phyloP scores from a whole-genome alignment of 768 basidiomycete genomes.

The Trametes punicea region DNA sequence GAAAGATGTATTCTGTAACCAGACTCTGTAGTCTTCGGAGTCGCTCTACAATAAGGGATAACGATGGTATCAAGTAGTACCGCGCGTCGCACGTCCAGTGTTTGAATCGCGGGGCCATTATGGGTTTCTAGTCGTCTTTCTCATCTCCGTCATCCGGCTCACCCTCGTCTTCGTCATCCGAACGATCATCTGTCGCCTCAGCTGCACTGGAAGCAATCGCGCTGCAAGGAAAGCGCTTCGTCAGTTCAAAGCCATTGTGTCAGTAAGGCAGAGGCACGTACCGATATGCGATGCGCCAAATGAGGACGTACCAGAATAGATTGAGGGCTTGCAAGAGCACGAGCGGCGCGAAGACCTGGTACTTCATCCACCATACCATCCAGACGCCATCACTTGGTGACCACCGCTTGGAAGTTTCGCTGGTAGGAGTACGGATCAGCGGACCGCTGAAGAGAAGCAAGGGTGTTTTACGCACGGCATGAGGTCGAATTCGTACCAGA shows the following conservation, averaged over 20 bases:
- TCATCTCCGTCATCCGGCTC: conserved; percentile 32
- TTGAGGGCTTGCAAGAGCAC: conserved; percentile 78
- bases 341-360: conserved; percentile 76
- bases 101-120: neutral
- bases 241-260: neutral
- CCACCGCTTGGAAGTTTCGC: conserved; percentile 56
- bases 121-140: conserved; percentile 31
- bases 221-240: conserved; percentile 35
- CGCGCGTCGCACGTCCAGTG: neutral
- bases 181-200: conserved; percentile 65
- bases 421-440: conserved; percentile 27
- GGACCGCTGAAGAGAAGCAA: neutral
- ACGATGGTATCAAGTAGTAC: neutral
- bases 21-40: neutral
- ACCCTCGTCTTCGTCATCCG: conserved; percentile 69
- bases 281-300: conserved; percentile 74
- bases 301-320: conserved; percentile 90
- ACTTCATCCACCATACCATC: conserved; percentile 74
- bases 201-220: conserved; percentile 36
- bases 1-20: neutral
- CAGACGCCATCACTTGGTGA: conserved; percentile 61
- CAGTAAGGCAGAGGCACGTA: conserved; percentile 34
- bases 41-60: neutral
- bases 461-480: conserved; percentile 55
- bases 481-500: conserved; percentile 73